These are phyloP conservation scores for Xylaria sp. DNA, from an alignment of 2,329 filamentous ascomycete species.

Conservation along the genomic window DNA sequence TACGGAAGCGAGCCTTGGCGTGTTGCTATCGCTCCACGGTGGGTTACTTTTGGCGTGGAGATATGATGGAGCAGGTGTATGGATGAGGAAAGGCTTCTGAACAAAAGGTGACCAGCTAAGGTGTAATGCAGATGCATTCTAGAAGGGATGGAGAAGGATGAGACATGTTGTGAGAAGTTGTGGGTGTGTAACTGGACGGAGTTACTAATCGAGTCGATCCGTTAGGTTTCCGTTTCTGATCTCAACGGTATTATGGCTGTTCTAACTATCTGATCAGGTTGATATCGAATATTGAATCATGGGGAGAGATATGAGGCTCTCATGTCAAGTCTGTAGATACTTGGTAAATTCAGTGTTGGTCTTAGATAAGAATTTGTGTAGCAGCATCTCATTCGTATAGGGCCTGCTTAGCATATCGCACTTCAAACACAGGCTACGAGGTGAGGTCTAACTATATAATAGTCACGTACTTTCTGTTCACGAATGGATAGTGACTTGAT, in stretches of 20 bases:
- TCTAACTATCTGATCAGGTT: not conserved
- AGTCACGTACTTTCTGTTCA: not conserved
- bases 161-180: too few species aligned
- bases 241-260: not conserved
- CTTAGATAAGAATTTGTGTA: not conserved
- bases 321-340: not conserved
- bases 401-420: too few species aligned
- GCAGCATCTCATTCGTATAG: not conserved
- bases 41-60: conserved; percentile 20
- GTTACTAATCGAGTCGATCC: not conserved
- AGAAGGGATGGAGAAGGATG: not conserved
- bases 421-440: too few species aligned
- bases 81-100: conserved; percentile 2
- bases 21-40: conserved; percentile 2
- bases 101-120: not conserved
- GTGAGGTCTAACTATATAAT: not conserved
- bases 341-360: not conserved
- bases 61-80: conserved; percentile 16
- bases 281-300: not conserved
- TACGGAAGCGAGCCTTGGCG: conserved; percentile 29
- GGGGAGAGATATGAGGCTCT: not conserved
- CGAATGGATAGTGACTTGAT: not conserved
- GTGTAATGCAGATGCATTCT: conserved; percentile 2
- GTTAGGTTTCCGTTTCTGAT: conserved; percentile 6
- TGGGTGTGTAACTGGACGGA: not conserved